phyloP scores from a whole-genome alignment of 1,139 yeast species.

The Lodderomyces orthopsilosis region DNA sequence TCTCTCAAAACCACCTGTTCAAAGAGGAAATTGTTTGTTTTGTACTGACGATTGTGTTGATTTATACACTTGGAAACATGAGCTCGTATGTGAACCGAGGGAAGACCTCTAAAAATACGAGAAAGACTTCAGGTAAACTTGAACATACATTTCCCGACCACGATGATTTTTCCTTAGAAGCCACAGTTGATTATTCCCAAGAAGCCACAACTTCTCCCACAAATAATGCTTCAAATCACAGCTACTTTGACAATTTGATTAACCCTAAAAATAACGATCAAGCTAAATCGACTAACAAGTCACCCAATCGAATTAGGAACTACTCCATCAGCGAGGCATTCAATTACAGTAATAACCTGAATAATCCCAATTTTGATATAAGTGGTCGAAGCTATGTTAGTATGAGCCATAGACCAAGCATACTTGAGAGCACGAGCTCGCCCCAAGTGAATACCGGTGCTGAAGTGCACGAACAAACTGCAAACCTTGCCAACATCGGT shows the following conservation, averaged over 20 bases:
- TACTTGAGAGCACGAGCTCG: conserved; percentile 19
- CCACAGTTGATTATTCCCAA: background rate
- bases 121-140: background rate
- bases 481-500: conserved; percentile 58
- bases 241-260: background rate
- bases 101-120: background rate
- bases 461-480: conserved; percentile 63
- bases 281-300: background rate
- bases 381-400: conserved; percentile 47
- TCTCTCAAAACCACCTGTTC: too few relatives aligned
- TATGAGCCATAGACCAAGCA: conserved; percentile 22
- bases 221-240: background rate
- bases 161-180: conserved; percentile 1
- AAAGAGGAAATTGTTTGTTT: too few relatives aligned
- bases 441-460: conserved; percentile 46
- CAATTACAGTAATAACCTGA: conserved; percentile 19
- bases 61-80: too few relatives aligned
- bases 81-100: background rate
- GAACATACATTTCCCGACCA: background rate
- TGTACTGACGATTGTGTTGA: too few relatives aligned
- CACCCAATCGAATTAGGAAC: conserved; percentile 15
- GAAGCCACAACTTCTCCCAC: conserved; percentile 1
- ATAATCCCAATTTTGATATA: conserved; percentile 31
- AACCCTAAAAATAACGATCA: background rate
- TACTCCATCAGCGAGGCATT: conserved; percentile 28